Evolutionary conservation across 306 rosid genomes (phyloP).

Genomic region (Argentina anserina): DNA sequence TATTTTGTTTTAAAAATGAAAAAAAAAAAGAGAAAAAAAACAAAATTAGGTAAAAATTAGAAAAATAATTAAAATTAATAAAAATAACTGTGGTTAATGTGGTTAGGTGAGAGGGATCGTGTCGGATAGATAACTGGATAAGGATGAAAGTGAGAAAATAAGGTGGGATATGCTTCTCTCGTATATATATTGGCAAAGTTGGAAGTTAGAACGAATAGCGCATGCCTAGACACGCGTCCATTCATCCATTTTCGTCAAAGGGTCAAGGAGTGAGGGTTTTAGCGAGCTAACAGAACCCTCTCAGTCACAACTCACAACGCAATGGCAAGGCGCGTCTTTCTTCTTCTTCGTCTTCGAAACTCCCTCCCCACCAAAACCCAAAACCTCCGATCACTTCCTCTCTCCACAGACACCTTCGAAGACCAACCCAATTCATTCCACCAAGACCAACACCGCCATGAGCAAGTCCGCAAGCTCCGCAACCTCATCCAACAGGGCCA

Average conservation of each 20-base stretch:
- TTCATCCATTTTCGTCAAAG: not conserved
- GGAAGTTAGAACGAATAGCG: no score
- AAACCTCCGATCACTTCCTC: slow-evolving; percentile 16
- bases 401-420: slow-evolving; percentile 35
- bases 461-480: slow-evolving; percentile 44
- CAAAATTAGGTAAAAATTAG: no score
- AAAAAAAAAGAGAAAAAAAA: no score
- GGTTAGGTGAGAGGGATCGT: no score
- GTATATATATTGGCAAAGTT: no score
- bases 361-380: slow-evolving; percentile 10
- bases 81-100: no score
- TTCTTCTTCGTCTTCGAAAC: slow-evolving; percentile 34
- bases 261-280: slow-evolving; percentile 2
- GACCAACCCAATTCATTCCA: not conserved
- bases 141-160: no score
- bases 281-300: not conserved
- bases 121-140: no score
- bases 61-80: no score
- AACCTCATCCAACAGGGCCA: slow-evolving; percentile 43
- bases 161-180: no score
- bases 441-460: slow-evolving; percentile 28
- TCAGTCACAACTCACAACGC: not conserved
- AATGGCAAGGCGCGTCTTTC: slow-evolving; percentile 36
- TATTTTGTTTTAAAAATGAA: no score
- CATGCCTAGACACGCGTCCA: no score